A percentile compares a stretch with the other conserved stretches of the same genome.
Conservation (phyloP, 1,284 basidiomycete genomes). For the Termitomyces sp. region DNA sequence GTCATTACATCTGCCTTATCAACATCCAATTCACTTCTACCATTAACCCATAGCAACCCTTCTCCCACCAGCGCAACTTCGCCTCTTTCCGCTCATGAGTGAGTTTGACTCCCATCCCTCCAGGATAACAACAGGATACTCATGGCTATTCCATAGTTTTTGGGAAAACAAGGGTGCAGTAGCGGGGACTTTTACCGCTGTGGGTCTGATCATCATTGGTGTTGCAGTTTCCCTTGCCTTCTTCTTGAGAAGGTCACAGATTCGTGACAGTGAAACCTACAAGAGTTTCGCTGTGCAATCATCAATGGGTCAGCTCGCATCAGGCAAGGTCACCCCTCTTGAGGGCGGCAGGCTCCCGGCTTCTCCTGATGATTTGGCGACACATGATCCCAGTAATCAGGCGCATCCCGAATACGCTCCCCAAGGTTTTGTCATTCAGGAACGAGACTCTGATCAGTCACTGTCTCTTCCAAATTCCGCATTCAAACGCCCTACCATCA, state of each 20-base stretch:
- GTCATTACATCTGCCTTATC: not conserved
- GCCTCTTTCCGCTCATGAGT: slow-evolving; percentile 9
- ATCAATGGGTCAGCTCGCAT: slow-evolving; percentile 14
- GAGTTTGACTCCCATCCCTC: not conserved
- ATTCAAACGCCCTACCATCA: slow-evolving; percentile 5
- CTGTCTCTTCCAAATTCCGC: not conserved
- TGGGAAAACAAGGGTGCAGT: slow-evolving; percentile 43
- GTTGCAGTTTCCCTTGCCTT: slow-evolving; percentile 21
- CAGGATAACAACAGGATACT: not conserved
- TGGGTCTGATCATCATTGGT: slow-evolving; percentile 26
- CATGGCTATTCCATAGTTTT: slow-evolving; percentile 29
- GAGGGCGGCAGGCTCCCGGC: slow-evolving; percentile 4
- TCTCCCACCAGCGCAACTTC: slow-evolving; percentile 5
- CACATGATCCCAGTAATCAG: slow-evolving; percentile 16
- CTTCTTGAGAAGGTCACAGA: slow-evolving; percentile 21
- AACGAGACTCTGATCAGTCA: slow-evolving; percentile 5
- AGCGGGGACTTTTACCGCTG: slow-evolving; percentile 41
- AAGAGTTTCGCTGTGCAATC: slow-evolving; percentile 23
- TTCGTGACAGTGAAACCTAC: slow-evolving; percentile 22
- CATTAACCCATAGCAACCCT: not conserved
- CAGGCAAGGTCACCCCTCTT: slow-evolving; percentile 5
- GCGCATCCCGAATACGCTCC: not conserved
- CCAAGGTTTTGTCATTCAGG: slow-evolving; percentile 10
- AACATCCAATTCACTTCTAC: slow-evolving; percentile 2
- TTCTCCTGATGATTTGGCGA: slow-evolving; percentile 19